Conservation (phyloP, 768 basidiomycete genomes). For the Naganishia onofrii region DNA sequence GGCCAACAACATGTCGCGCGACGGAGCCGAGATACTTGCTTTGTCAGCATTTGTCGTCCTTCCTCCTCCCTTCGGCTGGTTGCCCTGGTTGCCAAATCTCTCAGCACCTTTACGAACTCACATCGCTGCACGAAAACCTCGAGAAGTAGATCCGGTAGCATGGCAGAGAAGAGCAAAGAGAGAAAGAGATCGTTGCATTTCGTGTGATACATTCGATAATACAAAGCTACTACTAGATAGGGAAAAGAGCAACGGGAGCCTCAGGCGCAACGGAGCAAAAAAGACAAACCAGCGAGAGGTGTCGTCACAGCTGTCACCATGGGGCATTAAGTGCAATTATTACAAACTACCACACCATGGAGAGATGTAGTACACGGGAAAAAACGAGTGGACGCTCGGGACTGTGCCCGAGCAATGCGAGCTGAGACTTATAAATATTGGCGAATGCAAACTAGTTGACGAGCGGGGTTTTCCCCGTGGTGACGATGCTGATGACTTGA, state of each 20-base stretch:
- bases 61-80: no score
- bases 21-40: background rate
- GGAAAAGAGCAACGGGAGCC: background rate
- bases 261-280: background rate
- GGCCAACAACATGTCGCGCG: background rate
- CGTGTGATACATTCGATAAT: conserved; percentile 23
- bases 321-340: conserved; percentile 18
- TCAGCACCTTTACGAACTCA: no score
- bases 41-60: background rate
- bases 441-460: conserved; percentile 12
- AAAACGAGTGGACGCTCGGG: conserved; percentile 19
- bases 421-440: conserved; percentile 12
- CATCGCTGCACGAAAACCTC: no score
- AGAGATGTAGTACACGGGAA: conserved; percentile 10
- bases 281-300: conserved; percentile 11
- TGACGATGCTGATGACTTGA: background rate
- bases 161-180: no score
- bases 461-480: conserved; percentile 3
- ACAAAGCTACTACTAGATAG: conserved; percentile 11
- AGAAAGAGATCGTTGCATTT: conserved; percentile 10
- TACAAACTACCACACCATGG: background rate
- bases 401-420: conserved; percentile 9
- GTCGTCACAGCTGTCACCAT: conserved; percentile 4
- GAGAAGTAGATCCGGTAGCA: no score
- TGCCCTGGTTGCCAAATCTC: no score